These are phyloP conservation scores for Saksenaea oblongispora DNA, from an alignment of 371 early-diverging fungal genomes.

Conservation along the genomic window DNA sequence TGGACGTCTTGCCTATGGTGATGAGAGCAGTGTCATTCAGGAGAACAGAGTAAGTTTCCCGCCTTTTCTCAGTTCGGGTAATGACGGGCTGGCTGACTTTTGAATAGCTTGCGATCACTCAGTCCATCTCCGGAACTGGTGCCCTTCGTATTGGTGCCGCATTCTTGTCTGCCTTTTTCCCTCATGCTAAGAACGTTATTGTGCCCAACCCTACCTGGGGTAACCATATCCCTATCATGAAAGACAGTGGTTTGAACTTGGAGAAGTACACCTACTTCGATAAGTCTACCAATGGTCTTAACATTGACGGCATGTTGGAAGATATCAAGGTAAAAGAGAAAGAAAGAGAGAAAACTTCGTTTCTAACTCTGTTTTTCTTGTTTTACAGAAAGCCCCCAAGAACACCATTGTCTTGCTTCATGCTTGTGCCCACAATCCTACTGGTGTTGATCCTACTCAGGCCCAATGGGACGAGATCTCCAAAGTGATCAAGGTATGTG, in stretches of 20 bases:
- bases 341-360: too few species aligned
- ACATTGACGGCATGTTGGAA: conserved; percentile 89
- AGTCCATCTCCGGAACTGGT: conserved; percentile 97
- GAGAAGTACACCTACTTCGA: conserved; percentile 94
- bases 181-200: conserved; percentile 85
- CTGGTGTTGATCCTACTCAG: conserved; percentile 95
- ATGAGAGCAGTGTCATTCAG: conserved; percentile 67
- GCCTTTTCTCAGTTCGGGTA: conserved; percentile 3
- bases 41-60: conserved; percentile 65
- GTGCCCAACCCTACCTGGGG: conserved; percentile 98
- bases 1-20: conserved; percentile 88
- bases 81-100: conserved; percentile 7
- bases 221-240: conserved; percentile 95
- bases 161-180: conserved; percentile 85
- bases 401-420: conserved; percentile 93
- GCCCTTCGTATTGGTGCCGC: conserved; percentile 95
- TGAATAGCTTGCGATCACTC: conserved; percentile 79
- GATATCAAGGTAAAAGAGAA: conserved; percentile 84
- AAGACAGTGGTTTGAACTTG: conserved; percentile 87
- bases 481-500: conserved; percentile 66
- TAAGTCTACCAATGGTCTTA: conserved; percentile 90
- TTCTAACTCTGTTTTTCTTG: not conserved
- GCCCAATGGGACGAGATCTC: conserved; percentile 93
- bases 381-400: conserved; percentile 71
- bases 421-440: conserved; percentile 99